A percentile compares a stretch with the other conserved stretches of the same genome.
Conservation (phyloP, 208 protist species). For the Angomonas deanei region DNA sequence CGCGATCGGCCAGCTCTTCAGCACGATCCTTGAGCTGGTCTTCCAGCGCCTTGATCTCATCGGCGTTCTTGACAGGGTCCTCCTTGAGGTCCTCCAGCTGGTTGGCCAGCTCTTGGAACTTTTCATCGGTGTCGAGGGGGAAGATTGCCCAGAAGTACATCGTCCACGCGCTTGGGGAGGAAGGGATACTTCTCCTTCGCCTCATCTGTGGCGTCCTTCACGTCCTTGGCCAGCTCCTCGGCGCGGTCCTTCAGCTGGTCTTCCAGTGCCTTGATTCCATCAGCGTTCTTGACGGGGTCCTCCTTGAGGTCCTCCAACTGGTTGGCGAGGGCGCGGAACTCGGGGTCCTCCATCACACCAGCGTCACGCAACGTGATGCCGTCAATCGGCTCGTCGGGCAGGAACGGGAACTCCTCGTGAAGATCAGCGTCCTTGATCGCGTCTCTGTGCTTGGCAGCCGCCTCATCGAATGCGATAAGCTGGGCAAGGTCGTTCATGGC, state of each 20-base stretch:
- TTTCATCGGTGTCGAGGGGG: slow-evolving; percentile 23
- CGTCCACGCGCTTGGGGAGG: slow-evolving; percentile 30
- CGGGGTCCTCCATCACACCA: slow-evolving; percentile 22
- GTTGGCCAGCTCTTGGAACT: slow-evolving; percentile 16
- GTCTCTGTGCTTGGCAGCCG: not conserved
- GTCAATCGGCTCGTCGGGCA: slow-evolving; percentile 22
- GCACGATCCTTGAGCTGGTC: too few relatives aligned
- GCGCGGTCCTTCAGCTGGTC: too few relatives aligned
- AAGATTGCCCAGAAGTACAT: slow-evolving; percentile 36
- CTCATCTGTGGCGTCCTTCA: too few relatives aligned
- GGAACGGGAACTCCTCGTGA: slow-evolving; percentile 17
- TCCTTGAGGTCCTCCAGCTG: slow-evolving; percentile 21
- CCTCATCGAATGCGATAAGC: slow-evolving; percentile 18
- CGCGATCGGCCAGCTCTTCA: slow-evolving; percentile 11
- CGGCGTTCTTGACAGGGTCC: slow-evolving; percentile 13
- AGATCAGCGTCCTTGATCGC: slow-evolving; percentile 10
- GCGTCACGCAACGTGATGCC: slow-evolving; percentile 19
- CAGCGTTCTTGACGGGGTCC: slow-evolving; percentile 8
- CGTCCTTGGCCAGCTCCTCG: too few relatives aligned
- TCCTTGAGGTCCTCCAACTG: slow-evolving; percentile 20
- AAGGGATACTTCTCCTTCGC: slow-evolving; percentile 43
- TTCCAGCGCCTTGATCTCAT: not conserved
- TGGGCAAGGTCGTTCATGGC: slow-evolving; percentile 16
- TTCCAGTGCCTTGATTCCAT: too few relatives aligned
- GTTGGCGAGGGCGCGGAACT: slow-evolving; percentile 20